Evolutionary conservation across 805 yeast genomes (phyloP).

Genomic region (Starmera dryadoides): DNA sequence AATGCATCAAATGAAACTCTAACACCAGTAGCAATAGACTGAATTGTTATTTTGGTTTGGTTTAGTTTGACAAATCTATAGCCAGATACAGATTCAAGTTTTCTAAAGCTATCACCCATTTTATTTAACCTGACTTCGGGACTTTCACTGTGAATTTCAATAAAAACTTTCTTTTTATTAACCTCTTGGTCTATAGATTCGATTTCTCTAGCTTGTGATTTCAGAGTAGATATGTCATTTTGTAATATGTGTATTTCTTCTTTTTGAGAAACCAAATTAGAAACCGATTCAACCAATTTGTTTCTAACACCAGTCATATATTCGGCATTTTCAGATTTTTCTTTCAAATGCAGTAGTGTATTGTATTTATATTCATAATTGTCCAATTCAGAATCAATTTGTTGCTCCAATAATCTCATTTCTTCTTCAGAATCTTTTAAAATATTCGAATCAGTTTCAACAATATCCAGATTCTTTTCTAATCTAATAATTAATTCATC

Average conservation of each 20-base stretch:
- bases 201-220: neutral
- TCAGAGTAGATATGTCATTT: slow-evolving; percentile 2
- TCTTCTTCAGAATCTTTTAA: slow-evolving; percentile 1
- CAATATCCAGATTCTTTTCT: slow-evolving; percentile 5
- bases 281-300: slow-evolving; percentile 7
- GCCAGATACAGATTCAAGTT: neutral
- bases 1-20: slow-evolving; percentile 8
- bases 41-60: no score
- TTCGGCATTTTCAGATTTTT: slow-evolving; percentile 13
- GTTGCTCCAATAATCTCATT: slow-evolving; percentile 2
- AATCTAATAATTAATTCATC: slow-evolving; percentile 16
- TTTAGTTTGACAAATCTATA: no score
- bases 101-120: neutral
- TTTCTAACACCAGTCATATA: slow-evolving; percentile 5
- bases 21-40: no score
- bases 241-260: slow-evolving; percentile 1
- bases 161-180: neutral
- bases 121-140: neutral
- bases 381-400: neutral
- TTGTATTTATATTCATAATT: neutral
- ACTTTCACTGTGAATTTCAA: neutral
- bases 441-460: slow-evolving; percentile 6
- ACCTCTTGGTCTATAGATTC: slow-evolving; percentile 2
- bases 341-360: neutral
- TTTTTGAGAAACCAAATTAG: slow-evolving; percentile 2